Base-by-base conservation (phyloP, 2,329 filamentous ascomycete species). In the Phoma herbarum region DNA sequence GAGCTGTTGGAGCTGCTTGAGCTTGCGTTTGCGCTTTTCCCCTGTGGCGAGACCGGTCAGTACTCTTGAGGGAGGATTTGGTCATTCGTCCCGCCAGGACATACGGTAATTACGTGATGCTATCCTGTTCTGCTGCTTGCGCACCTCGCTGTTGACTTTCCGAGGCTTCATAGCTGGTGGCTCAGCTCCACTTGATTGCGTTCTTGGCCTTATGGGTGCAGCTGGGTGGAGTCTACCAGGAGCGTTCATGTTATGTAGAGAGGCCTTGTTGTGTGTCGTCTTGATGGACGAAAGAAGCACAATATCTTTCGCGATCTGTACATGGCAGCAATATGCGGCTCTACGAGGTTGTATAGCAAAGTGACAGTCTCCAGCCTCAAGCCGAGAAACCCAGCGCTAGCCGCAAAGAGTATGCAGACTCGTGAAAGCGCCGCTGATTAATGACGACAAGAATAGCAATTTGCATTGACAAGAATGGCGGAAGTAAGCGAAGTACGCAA, bases 81-180 rank as follows among this genome's bases (percentile, higher is more conserved):
- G 11, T 22, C 2, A 16, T 33, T 26, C 22, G 39, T 16, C 28
- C 23, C 35, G 6, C 35, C 12, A n/a, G 22, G 9, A 35, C 73
- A 28, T 66, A 76, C 74, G 66, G 57, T 77, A 77, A 37, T 77
- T 77, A 20, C 73, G 71, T 18, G 74, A 77, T 29, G 74, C 74
- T 65, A 76, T 75, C 51, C 74, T 68, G 35, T 77, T 77, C 52
- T 77, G 74, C 52, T 74, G 73, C 57, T 77, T 77, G 22, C 74
- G 69, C 58, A 70, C 65, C 59, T 77, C 74, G 59, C 74, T 77
- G 47, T 77, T 76, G 46, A 64, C 67, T 45, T 75, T 77, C 57
- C 70, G 72, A 1, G 72, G 71, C 49, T 71, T 76, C 23, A 56
- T 66, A 61, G 10, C 48, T 61, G 12, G 58, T 48, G 9, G 65